Base-by-base conservation (phyloP, 2,329 filamentous ascomycete species). In the Fusarium cyanostomum region DNA sequence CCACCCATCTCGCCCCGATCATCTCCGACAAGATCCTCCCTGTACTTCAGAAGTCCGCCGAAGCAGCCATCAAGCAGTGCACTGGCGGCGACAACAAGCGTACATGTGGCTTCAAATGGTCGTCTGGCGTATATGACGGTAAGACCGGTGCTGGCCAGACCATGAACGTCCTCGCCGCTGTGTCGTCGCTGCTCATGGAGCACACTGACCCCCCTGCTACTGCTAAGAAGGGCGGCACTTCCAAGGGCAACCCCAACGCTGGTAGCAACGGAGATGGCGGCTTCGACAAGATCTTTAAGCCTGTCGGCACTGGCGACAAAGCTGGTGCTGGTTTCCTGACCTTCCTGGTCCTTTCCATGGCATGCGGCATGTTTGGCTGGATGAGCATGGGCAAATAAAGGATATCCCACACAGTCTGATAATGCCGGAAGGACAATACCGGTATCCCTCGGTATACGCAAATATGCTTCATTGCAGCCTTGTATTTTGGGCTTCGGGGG, bases 81-180 rank as follows among this genome's bases (percentile, higher is more conserved):
- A 82, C 79, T 7, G 83, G 81, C 9, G 85, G 81, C 7, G 73
- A 74, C 2, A 74, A 77, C 16, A 78, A 81, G 8, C 78, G 80
- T 12, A 77, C 78, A 12, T 89, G 87, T 65, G 82, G 85, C 12
- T 80, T 86, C 46, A 78, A 78, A 55, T 89, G 86, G 86, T 79
- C 78, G 33, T 72, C 73, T 6, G 80, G 78, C 3, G 69, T 66
- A 5, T 88, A 81, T 66, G 85, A 88, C 62, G 82, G 83, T 38
- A 83, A 79, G 56, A 81, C 76, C 5, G 84, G 86, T 28, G 83
- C 86, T 48, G 85, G 86, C 8, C 84, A 89, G 72, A 79, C 86
- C 68, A 86, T 89, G 80, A 82, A 82, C 51, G 86, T 83, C 0
- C 74, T 88, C 12, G 81, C 82, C 24, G 81, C 86, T 4, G 80